Evolutionary conservation across 2,329 filamentous ascomycete genomes (phyloP), one percentile per base, ranked within the genome.

Genomic region (Chaetothyriales sp.): DNA sequence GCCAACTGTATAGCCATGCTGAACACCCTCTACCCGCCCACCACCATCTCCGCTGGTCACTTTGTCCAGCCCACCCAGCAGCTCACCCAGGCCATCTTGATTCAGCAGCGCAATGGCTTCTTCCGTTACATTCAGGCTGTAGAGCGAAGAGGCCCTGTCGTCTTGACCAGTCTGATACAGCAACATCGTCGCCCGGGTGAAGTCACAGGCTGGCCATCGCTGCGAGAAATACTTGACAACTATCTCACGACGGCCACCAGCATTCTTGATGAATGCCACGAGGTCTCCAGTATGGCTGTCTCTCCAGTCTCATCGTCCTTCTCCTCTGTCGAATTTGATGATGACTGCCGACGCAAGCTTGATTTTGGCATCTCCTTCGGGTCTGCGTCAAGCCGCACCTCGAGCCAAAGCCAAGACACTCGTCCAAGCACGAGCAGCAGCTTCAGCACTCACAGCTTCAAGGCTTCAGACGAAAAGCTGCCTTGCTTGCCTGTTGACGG

Each of bases 1-100:
- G 72, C 76, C 60, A 83, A 82, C 63, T 82, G 80, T 62, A 72
- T 82, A 56, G 81, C 78, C 50, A 80, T 84, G 74, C 74, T 84
- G 48, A 84, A 84, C 66, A 83, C 80, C 8, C 69, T 84, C 28
- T 79, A 82, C 56, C 81, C 81, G 6, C 79, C 81, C 1, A 70
- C 75, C 44, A 52, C 43, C 28, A 43, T 58, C 18, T 51, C 52
- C 18, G 69, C 70, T 44, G 64, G 66, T 10, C 64, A 66, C 19
- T 65, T 66, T 46, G 59, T 60, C 15, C 69, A 70, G 44, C 77
- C 75, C 4, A 78, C 77, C 8, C 66, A 71, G 25, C 72, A 76
- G 49, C 64, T 82, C 53, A 77, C 73, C 7, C 64, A 68, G 2
- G 64, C 72, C 22, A 70, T 75, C 5, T 68, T 84, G 51, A 72